Percentiles rank a stretch among this genome's conserved stretches.
Conservation (phyloP, 176 grass and related monocot genomes). For the Cymbopogon citratus region DNA sequence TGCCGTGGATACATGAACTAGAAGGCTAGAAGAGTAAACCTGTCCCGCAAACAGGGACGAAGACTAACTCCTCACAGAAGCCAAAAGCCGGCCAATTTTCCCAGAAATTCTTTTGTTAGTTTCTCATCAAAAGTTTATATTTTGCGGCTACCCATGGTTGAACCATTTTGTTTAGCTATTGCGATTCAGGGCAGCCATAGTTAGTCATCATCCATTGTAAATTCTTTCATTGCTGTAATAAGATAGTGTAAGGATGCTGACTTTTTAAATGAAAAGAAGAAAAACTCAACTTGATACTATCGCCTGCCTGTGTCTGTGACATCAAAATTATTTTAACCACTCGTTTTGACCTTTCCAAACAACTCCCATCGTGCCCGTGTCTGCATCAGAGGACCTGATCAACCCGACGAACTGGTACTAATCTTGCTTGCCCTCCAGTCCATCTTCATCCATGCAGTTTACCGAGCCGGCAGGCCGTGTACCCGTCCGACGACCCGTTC, state of each 20-base stretch:
- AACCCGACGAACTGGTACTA: background rate
- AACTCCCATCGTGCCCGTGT: background rate
- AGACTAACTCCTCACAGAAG: constrained; percentile 34
- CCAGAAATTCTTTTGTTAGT: constrained; percentile 30
- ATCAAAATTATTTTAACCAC: background rate
- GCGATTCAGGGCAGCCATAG: background rate
- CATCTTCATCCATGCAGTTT: background rate
- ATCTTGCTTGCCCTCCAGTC: background rate
- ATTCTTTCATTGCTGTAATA: background rate
- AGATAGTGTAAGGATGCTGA: background rate
- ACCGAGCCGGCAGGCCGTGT: background rate
- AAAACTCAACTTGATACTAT: background rate
- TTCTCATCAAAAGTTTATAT: background rate
- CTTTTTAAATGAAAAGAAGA: background rate
- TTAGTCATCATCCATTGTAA: background rate
- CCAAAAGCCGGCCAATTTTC: constrained; percentile 28
- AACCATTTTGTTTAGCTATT: background rate
- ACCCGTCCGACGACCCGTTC: background rate
- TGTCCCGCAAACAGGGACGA: background rate
- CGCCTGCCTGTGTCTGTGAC: background rate
- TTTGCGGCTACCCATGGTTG: background rate
- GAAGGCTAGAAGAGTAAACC: background rate
- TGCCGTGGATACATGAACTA: constrained; percentile 92
- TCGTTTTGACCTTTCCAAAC: background rate
- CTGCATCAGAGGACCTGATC: background rate